A percentile compares a stretch with the other conserved stretches of the same genome.
Evolutionary conservation across 805 yeast genomes (phyloP).

Genomic region (Candida pseudofarinosa): DNA sequence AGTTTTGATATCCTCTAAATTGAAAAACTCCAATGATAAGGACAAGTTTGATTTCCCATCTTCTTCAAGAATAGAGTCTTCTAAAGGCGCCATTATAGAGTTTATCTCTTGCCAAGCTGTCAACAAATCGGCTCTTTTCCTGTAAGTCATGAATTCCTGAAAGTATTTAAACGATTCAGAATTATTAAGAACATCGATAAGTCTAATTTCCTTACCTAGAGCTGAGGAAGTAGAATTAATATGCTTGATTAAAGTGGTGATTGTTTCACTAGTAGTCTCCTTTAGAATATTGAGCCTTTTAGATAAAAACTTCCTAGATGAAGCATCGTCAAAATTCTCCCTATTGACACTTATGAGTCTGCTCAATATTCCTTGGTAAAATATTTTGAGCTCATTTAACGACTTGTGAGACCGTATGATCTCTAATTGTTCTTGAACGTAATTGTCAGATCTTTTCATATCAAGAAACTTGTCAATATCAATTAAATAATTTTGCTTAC

Average conservation of each 20-base stretch:
- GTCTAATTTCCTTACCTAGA: slow-evolving; percentile 12
- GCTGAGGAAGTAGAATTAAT: slow-evolving; percentile 16
- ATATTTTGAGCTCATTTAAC: slow-evolving; percentile 43
- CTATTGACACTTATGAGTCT: slow-evolving; percentile 27
- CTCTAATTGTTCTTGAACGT: slow-evolving; percentile 12
- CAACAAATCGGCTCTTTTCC: slow-evolving; percentile 27
- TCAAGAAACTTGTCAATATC: neutral
- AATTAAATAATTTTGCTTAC: neutral
- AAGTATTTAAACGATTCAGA: slow-evolving; percentile 37
- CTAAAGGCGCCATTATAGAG: slow-evolving; percentile 67
- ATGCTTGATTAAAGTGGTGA: neutral
- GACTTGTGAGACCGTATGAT: slow-evolving; percentile 14
- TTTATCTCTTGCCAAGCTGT: slow-evolving; percentile 69
- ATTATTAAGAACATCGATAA: slow-evolving; percentile 43
- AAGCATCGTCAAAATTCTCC: neutral
- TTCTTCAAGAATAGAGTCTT: slow-evolving; percentile 35
- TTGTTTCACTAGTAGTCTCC: slow-evolving; percentile 5
- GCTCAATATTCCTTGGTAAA: slow-evolving; percentile 43
- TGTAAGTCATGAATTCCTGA: slow-evolving; percentile 15
- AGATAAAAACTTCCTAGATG: neutral
- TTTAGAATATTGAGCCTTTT: slow-evolving; percentile 11
- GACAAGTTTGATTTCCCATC: slow-evolving; percentile 28
- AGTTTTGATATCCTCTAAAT: slow-evolving; percentile 48
- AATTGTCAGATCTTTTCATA: slow-evolving; percentile 7
- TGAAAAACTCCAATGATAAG: slow-evolving; percentile 40